phyloP scores from a whole-genome alignment of 805 yeast species.

The Blastobotrys americana region DNA sequence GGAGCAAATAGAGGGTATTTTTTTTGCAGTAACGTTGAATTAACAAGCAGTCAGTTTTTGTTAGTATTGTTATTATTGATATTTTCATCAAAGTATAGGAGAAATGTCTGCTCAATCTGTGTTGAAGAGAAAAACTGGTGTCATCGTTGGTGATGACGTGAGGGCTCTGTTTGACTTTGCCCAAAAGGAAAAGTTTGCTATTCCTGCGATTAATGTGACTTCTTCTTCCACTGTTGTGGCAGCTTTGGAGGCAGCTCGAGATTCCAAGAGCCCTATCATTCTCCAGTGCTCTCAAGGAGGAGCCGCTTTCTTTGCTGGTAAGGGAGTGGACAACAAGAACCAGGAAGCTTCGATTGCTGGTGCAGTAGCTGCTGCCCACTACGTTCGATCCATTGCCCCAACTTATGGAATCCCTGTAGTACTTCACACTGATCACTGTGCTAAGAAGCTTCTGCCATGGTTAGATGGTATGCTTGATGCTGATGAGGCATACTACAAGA shows the following conservation, averaged over 20 bases:
- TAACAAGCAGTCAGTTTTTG: too few relatives aligned
- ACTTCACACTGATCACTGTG: conserved; percentile 98
- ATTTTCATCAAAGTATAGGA: not conserved
- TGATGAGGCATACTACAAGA: conserved; percentile 84
- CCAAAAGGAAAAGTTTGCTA: conserved; percentile 87
- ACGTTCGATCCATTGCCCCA: conserved; percentile 95
- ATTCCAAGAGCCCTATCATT: conserved; percentile 88
- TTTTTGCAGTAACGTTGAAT: too few relatives aligned
- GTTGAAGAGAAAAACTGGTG: conserved; percentile 89
- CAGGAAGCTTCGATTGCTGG: conserved; percentile 94
- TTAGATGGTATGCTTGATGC: conserved; percentile 96
- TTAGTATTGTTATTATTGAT: conserved; percentile 1
- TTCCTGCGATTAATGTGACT: conserved; percentile 97
- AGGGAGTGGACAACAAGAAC: conserved; percentile 91
- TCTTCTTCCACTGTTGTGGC: conserved; percentile 96
- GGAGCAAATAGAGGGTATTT: too few relatives aligned
- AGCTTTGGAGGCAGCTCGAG: conserved; percentile 96
- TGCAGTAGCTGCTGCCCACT: conserved; percentile 95
- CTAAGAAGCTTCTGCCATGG: conserved; percentile 96
- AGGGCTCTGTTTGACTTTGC: conserved; percentile 60
- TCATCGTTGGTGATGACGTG: conserved; percentile 98
- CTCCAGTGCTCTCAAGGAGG: conserved; percentile 98
- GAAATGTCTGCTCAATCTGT: conserved; percentile 41
- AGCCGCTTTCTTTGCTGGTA: conserved; percentile 99
- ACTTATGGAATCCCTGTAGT: conserved; percentile 94